These are phyloP conservation scores for Trichoderma oligosporum DNA, from an alignment of 2,329 filamentous ascomycete genomes.

Conservation along the genomic window DNA sequence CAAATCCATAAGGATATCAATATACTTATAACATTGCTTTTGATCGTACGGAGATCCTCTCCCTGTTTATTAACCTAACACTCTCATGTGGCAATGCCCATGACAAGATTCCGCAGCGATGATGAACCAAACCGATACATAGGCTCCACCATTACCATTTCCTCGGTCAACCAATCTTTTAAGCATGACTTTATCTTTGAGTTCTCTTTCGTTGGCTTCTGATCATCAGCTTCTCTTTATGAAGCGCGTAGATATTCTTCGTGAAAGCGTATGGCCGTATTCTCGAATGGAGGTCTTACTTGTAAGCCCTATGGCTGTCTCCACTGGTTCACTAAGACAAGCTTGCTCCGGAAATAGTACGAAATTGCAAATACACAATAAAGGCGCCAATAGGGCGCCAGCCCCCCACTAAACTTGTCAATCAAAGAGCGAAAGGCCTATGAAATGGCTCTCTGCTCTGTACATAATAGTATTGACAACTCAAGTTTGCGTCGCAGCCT, in stretches of 20 bases:
- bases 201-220: too few relatives aligned
- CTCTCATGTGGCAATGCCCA: not conserved
- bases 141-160: not conserved
- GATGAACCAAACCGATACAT: not conserved
- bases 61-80: not conserved
- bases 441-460: not conserved
- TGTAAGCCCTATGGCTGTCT: too few relatives aligned
- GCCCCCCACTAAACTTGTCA: constrained; percentile 12
- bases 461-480: not conserved
- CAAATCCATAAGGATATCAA: too few relatives aligned
- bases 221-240: too few relatives aligned
- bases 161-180: not conserved
- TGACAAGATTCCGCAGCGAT: not conserved
- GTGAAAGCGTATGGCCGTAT: too few relatives aligned
- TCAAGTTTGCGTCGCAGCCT: not conserved
- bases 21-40: not conserved
- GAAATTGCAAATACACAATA: not conserved
- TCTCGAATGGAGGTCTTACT: too few relatives aligned
- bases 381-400: constrained; percentile 2
- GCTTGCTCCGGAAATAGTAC: not conserved
- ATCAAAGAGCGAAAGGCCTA: not conserved
- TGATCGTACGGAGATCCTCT: not conserved
- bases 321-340: not conserved
- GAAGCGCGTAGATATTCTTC: too few relatives aligned
- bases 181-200: not conserved